These are phyloP conservation scores for Ceratobasidium sp. DNA, from an alignment of 1,284 basidiomycete species.

Conservation along the genomic window DNA sequence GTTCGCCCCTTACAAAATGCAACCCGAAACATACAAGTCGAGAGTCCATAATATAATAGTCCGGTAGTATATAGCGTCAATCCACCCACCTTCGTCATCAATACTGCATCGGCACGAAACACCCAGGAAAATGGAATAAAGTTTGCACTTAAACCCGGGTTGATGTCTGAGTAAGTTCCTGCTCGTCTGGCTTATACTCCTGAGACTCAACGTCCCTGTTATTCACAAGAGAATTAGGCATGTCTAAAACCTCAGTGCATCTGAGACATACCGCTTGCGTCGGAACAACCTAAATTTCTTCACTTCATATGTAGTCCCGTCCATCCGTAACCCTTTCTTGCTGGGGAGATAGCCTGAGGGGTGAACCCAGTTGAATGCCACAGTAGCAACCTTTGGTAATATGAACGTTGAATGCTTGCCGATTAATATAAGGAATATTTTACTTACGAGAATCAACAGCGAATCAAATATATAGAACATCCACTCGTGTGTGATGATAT, in stretches of 20 bases:
- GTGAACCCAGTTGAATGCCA: slow-evolving; percentile 39
- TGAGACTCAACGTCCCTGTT: too few relatives aligned
- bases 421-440: not conserved
- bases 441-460: slow-evolving; percentile 41
- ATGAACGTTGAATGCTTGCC: not conserved
- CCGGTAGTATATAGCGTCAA: too few relatives aligned
- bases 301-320: slow-evolving; percentile 42
- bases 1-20: too few relatives aligned
- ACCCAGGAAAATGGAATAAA: too few relatives aligned
- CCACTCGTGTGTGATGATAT: slow-evolving; percentile 44
- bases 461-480: slow-evolving; percentile 44
- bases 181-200: not conserved
- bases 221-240: too few relatives aligned
- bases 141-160: too few relatives aligned
- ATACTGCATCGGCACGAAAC: too few relatives aligned
- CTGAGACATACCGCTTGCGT: slow-evolving; percentile 11
- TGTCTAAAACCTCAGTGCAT: too few relatives aligned
- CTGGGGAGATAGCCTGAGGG: slow-evolving; percentile 42
- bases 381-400: slow-evolving; percentile 21
- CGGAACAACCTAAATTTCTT: slow-evolving; percentile 29
- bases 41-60: too few relatives aligned
- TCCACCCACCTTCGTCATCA: too few relatives aligned
- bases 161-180: too few relatives aligned
- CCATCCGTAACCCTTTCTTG: slow-evolving; percentile 43
- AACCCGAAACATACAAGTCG: too few relatives aligned